Evolutionary conservation across 306 rosid species (phyloP).

Genomic region (Castanopsis chinensis): DNA sequence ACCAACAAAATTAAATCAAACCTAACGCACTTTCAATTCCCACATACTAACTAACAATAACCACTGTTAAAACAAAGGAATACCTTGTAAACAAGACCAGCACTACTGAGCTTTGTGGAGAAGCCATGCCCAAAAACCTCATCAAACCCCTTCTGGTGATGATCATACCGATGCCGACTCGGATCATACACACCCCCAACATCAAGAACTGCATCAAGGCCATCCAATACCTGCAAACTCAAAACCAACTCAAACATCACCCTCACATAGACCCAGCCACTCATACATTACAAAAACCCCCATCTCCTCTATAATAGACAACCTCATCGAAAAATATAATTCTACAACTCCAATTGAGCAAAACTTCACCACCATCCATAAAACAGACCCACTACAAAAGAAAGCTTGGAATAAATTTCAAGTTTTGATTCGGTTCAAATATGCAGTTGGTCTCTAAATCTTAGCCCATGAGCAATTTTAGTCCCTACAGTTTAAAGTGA

Average conservation of each 20-base stretch:
- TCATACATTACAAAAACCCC: no score
- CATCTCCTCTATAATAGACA: no score
- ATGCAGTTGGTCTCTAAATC: no score
- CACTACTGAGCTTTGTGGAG: constrained; percentile 90
- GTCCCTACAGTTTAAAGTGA: no score
- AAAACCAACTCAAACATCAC: neutral
- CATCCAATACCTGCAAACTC: constrained; percentile 65
- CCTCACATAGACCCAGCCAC: no score
- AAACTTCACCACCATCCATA: no score
- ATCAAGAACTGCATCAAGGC: constrained; percentile 95
- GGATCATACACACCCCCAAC: constrained; percentile 96
- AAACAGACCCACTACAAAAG: neutral
- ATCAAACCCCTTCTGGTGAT: constrained; percentile 93
- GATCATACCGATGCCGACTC: constrained; percentile 74
- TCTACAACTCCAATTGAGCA: no score
- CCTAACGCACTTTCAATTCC: neutral
- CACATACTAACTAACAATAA: neutral
- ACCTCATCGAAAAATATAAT: no score
- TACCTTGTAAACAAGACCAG: constrained; percentile 95
- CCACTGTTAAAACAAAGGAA: neutral
- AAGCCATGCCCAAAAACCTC: constrained; percentile 92
- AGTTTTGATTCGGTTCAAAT: no score
- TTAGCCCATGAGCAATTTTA: no score
- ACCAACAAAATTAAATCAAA: neutral
- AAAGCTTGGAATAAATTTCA: no score